Evolutionary conservation across 176 grass and related monocot species (phyloP).

Genomic region (Tillandsia fasciculata): DNA sequence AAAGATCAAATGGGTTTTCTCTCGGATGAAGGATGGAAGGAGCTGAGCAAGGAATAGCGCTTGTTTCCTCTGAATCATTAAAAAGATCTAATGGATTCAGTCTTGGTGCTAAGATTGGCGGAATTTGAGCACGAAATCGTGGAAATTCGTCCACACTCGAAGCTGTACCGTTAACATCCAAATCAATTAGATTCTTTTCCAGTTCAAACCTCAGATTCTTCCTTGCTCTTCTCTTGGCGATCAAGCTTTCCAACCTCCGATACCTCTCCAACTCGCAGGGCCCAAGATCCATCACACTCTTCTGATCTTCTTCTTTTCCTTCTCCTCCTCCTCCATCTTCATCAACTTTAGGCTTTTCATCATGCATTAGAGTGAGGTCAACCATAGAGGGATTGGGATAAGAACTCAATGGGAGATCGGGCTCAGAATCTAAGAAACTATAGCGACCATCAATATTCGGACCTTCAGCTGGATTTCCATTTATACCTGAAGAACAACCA

Average conservation of each 20-base stretch:
- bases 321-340: slow-evolving; percentile 39
- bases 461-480: background rate
- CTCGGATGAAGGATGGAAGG: slow-evolving; percentile 58
- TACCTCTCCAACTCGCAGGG: slow-evolving; percentile 92
- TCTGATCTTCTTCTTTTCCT: slow-evolving; percentile 72
- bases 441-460: slow-evolving; percentile 2
- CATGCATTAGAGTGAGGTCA: slow-evolving; percentile 65
- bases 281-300: slow-evolving; percentile 89
- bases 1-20: slow-evolving; percentile 70
- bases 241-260: slow-evolving; percentile 78
- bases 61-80: slow-evolving; percentile 44
- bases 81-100: slow-evolving; percentile 76
- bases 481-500: slow-evolving; percentile 6
- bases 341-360: slow-evolving; percentile 25
- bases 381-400: slow-evolving; percentile 51
- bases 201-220: slow-evolving; percentile 60
- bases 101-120: slow-evolving; percentile 51
- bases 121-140: slow-evolving; percentile 38
- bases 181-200: slow-evolving; percentile 42
- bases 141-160: slow-evolving; percentile 39
- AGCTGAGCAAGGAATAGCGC: slow-evolving; percentile 64
- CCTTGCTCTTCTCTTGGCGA: slow-evolving; percentile 75
- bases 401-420: slow-evolving; percentile 37
- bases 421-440: slow-evolving; percentile 8
- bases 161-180: slow-evolving; percentile 23